These are phyloP conservation scores for Globomyces pollinis-pini DNA, from an alignment of 192 early-diverging fungal genomes.

Conservation along the genomic window DNA sequence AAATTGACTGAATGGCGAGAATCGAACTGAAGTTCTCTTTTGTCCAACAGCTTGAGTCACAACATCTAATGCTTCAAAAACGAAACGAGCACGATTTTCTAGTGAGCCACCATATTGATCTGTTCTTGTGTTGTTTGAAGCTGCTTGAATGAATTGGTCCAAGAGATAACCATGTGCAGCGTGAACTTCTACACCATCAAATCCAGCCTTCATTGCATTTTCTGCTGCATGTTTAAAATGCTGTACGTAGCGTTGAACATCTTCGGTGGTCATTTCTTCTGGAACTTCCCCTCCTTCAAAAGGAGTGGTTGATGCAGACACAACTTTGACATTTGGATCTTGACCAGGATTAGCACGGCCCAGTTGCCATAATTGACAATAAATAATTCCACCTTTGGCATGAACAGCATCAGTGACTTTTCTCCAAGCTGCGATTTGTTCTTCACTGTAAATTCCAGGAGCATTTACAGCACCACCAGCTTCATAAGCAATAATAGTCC, in stretches of 20 bases:
- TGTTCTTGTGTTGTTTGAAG: constrained; percentile 54
- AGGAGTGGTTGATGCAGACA: constrained; percentile 25
- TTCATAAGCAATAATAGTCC: constrained; percentile 12
- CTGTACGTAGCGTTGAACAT: background rate
- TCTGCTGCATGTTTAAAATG: background rate
- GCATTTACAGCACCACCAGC: constrained; percentile 7
- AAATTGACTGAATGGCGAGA: constrained; percentile 22
- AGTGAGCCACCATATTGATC: constrained; percentile 81
- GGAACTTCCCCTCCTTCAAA: constrained; percentile 25
- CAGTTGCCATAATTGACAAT: constrained; percentile 48
- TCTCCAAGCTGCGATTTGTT: constrained; percentile 43
- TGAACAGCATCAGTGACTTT: constrained; percentile 45
- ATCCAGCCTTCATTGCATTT: constrained; percentile 1
- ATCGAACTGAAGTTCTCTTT: constrained; percentile 20
- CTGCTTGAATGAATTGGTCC: constrained; percentile 32
- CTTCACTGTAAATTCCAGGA: constrained; percentile 25
- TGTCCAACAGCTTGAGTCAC: constrained; percentile 18
- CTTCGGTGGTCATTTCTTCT: constrained; percentile 6
- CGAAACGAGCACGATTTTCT: constrained; percentile 60
- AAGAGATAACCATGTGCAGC: constrained; percentile 6
- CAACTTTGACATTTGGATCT: constrained; percentile 26
- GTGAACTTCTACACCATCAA: constrained; percentile 11
- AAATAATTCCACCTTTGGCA: constrained; percentile 46
- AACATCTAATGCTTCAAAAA: constrained; percentile 20
- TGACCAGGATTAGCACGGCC: constrained; percentile 29